Conservation (phyloP, 768 basidiomycete species). For the Hericium coralloides region DNA sequence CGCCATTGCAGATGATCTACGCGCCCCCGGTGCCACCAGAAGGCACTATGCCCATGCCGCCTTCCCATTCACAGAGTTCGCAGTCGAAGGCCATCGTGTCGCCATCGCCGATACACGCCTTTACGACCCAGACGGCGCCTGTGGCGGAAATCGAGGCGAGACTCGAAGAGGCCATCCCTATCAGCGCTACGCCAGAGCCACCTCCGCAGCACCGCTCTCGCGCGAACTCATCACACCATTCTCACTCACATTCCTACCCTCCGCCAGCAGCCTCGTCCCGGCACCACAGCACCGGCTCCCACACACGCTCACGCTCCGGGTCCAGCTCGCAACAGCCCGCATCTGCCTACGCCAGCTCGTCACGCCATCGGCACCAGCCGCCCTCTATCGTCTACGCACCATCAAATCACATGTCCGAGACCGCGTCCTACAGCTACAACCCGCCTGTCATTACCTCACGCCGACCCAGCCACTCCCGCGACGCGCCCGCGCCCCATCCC, state of each 20-base stretch:
- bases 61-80: background rate
- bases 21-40: conserved; percentile 4
- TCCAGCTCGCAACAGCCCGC: background rate
- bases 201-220: background rate
- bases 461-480: background rate
- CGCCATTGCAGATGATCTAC: conserved; percentile 12
- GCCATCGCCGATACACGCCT: background rate
- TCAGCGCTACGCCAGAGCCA: background rate
- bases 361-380: conserved; percentile 1
- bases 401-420: conserved; percentile 1
- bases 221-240: background rate
- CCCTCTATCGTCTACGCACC: conserved; percentile 12
- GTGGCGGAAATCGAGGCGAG: background rate
- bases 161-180: background rate
- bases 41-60: background rate
- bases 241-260: background rate
- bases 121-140: background rate
- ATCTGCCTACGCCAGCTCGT: background rate
- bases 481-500: background rate
- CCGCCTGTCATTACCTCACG: conserved; percentile 8
- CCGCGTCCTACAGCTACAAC: conserved; percentile 10
- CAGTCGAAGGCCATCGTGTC: background rate
- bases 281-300: background rate
- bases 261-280: background rate
- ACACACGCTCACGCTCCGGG: background rate